Conservation (phyloP, 208 protist species). For the Crithidia thermophila region DNA sequence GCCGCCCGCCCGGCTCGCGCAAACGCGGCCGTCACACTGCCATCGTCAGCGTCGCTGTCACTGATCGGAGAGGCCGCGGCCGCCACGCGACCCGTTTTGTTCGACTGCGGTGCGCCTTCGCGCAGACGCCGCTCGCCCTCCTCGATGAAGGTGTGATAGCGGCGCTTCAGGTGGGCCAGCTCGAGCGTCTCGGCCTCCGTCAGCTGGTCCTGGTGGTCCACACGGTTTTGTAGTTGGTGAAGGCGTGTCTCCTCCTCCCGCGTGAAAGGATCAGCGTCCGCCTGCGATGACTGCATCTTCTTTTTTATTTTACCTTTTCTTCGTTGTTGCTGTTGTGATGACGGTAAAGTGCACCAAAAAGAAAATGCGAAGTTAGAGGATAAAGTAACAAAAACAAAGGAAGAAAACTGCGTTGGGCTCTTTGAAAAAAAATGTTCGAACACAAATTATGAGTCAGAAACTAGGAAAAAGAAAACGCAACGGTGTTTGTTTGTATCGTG, state of each 20-base stretch:
- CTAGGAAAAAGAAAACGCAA: too few relatives aligned
- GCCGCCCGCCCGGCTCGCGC: conserved; percentile 54
- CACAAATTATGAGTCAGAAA: too few relatives aligned
- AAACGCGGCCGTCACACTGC: conserved; percentile 34
- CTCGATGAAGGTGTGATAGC: conserved; percentile 54
- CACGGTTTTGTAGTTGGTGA: conserved; percentile 29
- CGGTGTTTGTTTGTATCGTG: too few relatives aligned
- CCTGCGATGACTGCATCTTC: conserved; percentile 15
- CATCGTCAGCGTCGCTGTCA: not conserved
- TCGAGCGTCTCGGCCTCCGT: conserved; percentile 44
- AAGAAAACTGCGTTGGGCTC: too few relatives aligned
- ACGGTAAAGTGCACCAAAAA: too few relatives aligned
- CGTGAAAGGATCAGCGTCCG: conserved; percentile 33
- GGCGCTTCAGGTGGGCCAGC: conserved; percentile 43
- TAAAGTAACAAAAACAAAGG: too few relatives aligned
- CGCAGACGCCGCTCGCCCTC: conserved; percentile 55
- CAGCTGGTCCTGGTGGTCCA: conserved; percentile 27
- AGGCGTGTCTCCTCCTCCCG: conserved; percentile 59
- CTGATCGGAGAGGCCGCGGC: not conserved
- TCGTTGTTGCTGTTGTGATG: too few relatives aligned
- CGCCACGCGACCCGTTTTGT: not conserved
- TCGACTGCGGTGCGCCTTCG: conserved; percentile 12
- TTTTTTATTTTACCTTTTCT: too few relatives aligned
- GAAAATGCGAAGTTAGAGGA: too few relatives aligned
- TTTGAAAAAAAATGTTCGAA: too few relatives aligned